These are phyloP conservation scores for Microthyrium microscopicum DNA, from an alignment of 2,329 filamentous ascomycete genomes.

Conservation along the genomic window DNA sequence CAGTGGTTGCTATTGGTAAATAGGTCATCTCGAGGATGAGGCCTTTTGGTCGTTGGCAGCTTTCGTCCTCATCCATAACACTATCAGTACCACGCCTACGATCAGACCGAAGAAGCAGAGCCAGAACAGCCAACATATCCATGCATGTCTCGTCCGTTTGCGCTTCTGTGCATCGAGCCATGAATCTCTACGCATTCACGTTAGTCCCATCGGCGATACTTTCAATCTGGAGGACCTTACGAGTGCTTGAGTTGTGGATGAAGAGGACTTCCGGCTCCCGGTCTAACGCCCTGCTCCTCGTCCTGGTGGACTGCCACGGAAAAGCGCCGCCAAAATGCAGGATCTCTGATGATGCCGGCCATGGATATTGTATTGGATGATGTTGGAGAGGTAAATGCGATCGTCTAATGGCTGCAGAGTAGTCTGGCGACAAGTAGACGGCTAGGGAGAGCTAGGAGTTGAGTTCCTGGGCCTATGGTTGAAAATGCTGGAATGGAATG, in stretches of 20 bases:
- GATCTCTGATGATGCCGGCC: slow-evolving; percentile 32
- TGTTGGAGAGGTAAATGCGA: too few relatives aligned
- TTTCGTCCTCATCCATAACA: slow-evolving; percentile 30
- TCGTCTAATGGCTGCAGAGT: too few relatives aligned
- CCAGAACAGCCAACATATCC: slow-evolving; percentile 33
- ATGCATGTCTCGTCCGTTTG: slow-evolving; percentile 30
- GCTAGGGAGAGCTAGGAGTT: too few relatives aligned
- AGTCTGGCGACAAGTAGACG: too few relatives aligned
- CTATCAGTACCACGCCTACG: slow-evolving; percentile 26
- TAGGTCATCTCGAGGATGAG: too few relatives aligned
- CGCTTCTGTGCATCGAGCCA: slow-evolving; percentile 36
- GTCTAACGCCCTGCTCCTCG: slow-evolving; percentile 22
- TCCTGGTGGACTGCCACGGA: slow-evolving; percentile 39
- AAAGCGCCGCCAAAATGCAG: slow-evolving; percentile 44
- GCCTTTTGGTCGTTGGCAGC: too few relatives aligned
- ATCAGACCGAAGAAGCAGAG: slow-evolving; percentile 27
- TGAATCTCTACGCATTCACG: slow-evolving; percentile 33
- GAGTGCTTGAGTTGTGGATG: slow-evolving; percentile 18
- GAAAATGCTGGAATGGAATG: too few relatives aligned
- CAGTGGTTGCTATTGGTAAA: too few relatives aligned
- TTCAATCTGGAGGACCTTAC: too few relatives aligned
- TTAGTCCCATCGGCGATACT: too few relatives aligned
- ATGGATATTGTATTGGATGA: too few relatives aligned
- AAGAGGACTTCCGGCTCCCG: background rate
- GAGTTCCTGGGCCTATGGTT: too few relatives aligned